A percentile compares a stretch with the other conserved stretches of the same genome.
Conservation (phyloP, 2,329 filamentous ascomycete genomes). For the Ascochyta rabiei region DNA sequence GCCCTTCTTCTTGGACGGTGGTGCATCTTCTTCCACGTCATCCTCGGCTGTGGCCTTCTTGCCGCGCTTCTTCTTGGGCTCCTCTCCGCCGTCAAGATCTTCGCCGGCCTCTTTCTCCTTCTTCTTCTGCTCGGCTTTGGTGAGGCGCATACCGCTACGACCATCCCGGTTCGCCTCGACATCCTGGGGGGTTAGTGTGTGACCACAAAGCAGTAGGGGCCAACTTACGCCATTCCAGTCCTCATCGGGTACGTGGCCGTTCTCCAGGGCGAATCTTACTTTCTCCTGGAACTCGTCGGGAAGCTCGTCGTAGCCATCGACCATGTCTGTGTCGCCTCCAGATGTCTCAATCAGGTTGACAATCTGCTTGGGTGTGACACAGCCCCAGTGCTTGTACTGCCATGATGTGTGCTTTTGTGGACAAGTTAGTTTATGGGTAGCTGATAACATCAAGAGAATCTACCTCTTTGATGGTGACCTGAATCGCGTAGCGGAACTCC, state of each 20-base stretch:
- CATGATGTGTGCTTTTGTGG: constrained; percentile 62
- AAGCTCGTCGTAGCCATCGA: constrained; percentile 85
- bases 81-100: constrained; percentile 36
- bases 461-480: constrained; percentile 64
- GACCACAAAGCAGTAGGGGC: too few species aligned
- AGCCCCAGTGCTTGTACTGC: constrained; percentile 92
- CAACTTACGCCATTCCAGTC: constrained; percentile 84
- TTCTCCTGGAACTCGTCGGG: constrained; percentile 72
- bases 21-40: constrained; percentile 36
- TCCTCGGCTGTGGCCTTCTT: constrained; percentile 40
- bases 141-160: constrained; percentile 64
- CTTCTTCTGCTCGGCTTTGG: constrained; percentile 40
- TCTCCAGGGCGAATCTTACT: constrained; percentile 70
- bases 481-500: constrained; percentile 75
- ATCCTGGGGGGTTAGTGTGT: constrained; percentile 60
- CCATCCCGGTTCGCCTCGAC: constrained; percentile 74
- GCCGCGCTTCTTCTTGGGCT: constrained; percentile 52
- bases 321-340: constrained; percentile 64
- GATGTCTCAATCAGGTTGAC: constrained; percentile 66
- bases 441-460: not conserved
- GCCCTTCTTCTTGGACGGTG: constrained; percentile 34
- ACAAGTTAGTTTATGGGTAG: not conserved
- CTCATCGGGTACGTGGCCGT: constrained; percentile 81
- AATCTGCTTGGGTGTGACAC: constrained; percentile 78
- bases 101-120: constrained; percentile 35